Base-by-base conservation (phyloP, 768 basidiomycete species). In the Pleurotus platypus region DNA sequence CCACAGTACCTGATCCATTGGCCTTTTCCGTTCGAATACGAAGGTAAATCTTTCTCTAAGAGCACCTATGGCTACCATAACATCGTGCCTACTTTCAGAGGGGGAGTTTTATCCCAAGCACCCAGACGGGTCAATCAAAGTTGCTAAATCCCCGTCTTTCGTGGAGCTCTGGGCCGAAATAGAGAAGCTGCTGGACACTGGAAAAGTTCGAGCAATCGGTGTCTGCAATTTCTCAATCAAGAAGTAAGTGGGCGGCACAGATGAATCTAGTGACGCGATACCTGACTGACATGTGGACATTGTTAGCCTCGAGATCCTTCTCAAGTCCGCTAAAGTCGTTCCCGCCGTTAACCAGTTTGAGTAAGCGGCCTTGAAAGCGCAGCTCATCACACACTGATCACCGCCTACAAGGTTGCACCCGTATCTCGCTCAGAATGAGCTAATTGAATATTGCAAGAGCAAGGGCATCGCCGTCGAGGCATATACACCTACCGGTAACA, bases 191-290 rank as follows among this genome's bases (percentile, higher is more conserved):
- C 68, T 78, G 38, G 70, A 70, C 26, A 74, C 72, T 11, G 79
- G 79, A 0, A 78, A 75, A 60, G 78, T 73, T 8, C 76, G 66
- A 55, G 76, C 80, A 1, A 81, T 84, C 58, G 83, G 83, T 0
- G 80, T 86, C 45, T 80, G 80, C 65, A 86, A 86, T 65, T 85
- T 84, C 62, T 81, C 80, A 2, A 69, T 82, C 56, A 81, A 84
- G 61, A 83, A 73, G 80, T 82, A 56, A 11, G 75, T 65, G 7
- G n/a, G 4, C 2, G 27, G 27, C 9, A 8, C 27, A 22, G 20
- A 22, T 4, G 13, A 12, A 2, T 37, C 51, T 26, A 3, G 18
- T 2, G 27, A 30, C 27, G 27, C 27, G 27, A 30, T 30, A 6
- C 38, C 42, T 43, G 18, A 8, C 42, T 43, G 42, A 43, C 18